Evolutionary conservation across 805 yeast species (phyloP).

Genomic region (Kluyveromyces nonfermentans): DNA sequence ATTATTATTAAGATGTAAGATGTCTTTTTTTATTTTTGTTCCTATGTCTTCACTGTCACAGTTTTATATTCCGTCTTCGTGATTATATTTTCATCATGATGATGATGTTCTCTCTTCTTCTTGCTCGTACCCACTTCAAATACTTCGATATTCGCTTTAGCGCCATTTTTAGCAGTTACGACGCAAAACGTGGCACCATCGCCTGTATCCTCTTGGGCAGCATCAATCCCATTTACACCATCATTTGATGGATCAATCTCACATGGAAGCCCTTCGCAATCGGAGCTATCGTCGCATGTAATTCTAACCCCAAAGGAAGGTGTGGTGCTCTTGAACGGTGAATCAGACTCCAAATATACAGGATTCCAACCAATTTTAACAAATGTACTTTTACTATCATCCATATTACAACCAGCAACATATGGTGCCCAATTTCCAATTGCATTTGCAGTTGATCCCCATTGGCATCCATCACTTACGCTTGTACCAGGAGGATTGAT

Average conservation of each 20-base stretch:
- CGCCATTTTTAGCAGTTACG: slow-evolving; percentile 58
- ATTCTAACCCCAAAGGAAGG: slow-evolving; percentile 68
- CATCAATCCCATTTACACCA: slow-evolving; percentile 47
- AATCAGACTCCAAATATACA: slow-evolving; percentile 51
- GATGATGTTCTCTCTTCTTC: slow-evolving; percentile 7
- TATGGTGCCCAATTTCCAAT: slow-evolving; percentile 91
- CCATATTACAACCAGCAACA: slow-evolving; percentile 87
- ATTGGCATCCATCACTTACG: slow-evolving; percentile 64
- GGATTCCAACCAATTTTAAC: slow-evolving; percentile 93
- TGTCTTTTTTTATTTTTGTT: not conserved
- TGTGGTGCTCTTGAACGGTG: slow-evolving; percentile 42
- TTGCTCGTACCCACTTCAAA: slow-evolving; percentile 32
- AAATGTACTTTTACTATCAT: slow-evolving; percentile 55
- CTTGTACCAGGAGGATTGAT: slow-evolving; percentile 78
- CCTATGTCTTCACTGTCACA: slow-evolving; percentile 4
- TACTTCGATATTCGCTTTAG: slow-evolving; percentile 65
- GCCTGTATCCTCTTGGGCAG: slow-evolving; percentile 35
- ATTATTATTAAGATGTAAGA: too few relatives aligned
- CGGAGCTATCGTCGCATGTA: slow-evolving; percentile 57
- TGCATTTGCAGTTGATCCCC: slow-evolving; percentile 67
- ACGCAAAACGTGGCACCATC: slow-evolving; percentile 78
- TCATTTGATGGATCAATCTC: slow-evolving; percentile 63
- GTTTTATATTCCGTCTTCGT: slow-evolving; percentile 6
- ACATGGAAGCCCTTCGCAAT: slow-evolving; percentile 74
- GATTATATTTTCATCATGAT: slow-evolving; percentile 6